phyloP scores from a whole-genome alignment of 306 rosid species.

The Sophora flavescens region DNA sequence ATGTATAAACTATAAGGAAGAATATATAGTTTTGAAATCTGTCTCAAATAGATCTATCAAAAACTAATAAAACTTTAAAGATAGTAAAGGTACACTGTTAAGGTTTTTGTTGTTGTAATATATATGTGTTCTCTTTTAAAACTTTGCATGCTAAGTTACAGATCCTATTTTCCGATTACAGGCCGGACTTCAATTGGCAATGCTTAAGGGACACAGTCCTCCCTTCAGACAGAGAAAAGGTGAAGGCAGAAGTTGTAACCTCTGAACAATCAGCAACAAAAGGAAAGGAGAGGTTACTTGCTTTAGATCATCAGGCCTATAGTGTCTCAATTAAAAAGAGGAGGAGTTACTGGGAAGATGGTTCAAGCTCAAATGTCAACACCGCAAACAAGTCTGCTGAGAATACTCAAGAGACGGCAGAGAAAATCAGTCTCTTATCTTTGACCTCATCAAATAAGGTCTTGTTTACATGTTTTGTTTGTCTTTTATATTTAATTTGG shows the following conservation, averaged over 20 bases:
- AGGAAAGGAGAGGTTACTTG: no score
- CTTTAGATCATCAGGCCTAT: no score
- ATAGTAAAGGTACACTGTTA: no score
- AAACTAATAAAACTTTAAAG: background rate
- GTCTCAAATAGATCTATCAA: background rate
- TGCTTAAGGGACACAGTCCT: constrained; percentile 76
- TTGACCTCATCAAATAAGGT: background rate
- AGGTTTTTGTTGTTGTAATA: no score
- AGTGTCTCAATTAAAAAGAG: no score
- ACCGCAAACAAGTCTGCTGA: constrained; percentile 55
- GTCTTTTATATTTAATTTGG: background rate
- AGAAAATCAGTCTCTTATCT: constrained; percentile 21
- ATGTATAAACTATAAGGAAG: no score
- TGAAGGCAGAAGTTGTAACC: constrained; percentile 49
- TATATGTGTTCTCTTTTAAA: constrained; percentile 10
- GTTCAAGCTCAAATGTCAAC: no score
- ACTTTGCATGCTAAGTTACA: constrained; percentile 16
- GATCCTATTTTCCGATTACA: constrained; percentile 40
- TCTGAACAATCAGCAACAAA: constrained; percentile 44
- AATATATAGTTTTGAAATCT: background rate
- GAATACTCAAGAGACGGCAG: constrained; percentile 60
- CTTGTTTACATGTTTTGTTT: constrained; percentile 19
- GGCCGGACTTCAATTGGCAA: constrained; percentile 79
- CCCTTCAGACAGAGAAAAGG: constrained; percentile 64
- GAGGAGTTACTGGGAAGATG: no score